Evolutionary conservation across 805 yeast species (phyloP).

Genomic region (Martiniozyma abietophila): DNA sequence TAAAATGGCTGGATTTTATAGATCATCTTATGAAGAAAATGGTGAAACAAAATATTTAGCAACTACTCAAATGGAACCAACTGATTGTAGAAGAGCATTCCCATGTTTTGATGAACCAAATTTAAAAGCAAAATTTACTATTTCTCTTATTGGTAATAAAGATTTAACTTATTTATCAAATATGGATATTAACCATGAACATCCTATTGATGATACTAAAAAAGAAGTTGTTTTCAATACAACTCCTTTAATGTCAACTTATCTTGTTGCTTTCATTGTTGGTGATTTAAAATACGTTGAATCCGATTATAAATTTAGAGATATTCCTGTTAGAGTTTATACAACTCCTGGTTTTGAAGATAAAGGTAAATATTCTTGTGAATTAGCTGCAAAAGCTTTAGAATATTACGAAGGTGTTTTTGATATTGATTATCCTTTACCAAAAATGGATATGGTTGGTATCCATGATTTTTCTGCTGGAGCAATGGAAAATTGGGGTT

Average conservation of each 20-base stretch:
- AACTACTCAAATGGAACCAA: constrained; percentile 55
- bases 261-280: constrained; percentile 48
- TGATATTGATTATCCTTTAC: constrained; percentile 60
- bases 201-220: constrained; percentile 11
- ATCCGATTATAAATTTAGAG: constrained; percentile 34
- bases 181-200: constrained; percentile 32
- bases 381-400: constrained; percentile 42
- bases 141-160: constrained; percentile 30
- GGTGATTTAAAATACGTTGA: constrained; percentile 51
- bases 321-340: constrained; percentile 43
- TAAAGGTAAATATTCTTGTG: constrained; percentile 40
- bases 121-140: constrained; percentile 45
- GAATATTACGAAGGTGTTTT: constrained; percentile 43
- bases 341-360: constrained; percentile 41
- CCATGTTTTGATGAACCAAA: constrained; percentile 54
- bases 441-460: constrained; percentile 75
- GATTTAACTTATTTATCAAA: constrained; percentile 38
- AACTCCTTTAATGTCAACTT: constrained; percentile 48
- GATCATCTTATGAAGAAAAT: constrained; percentile 37
- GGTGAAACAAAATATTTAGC: constrained; percentile 37
- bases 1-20: constrained; percentile 51
- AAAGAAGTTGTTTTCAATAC: constrained; percentile 32
- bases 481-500: constrained; percentile 92
- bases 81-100: constrained; percentile 51
- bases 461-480: constrained; percentile 75